Conservation (phyloP, 441 rosid genomes). For the Macaranga tanarius region DNA sequence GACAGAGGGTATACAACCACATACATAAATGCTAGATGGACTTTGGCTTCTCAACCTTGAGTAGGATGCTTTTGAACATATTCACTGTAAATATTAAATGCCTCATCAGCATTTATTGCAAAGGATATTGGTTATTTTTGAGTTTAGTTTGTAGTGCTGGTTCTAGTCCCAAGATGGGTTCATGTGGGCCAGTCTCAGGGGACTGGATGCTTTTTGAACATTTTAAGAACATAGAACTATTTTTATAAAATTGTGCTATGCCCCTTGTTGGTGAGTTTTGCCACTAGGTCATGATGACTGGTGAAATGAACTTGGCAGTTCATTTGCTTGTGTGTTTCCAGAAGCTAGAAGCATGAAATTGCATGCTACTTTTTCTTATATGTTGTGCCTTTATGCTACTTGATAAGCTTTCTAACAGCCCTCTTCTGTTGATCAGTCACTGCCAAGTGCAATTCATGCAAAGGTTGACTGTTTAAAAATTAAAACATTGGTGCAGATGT, state of each 20-base stretch:
- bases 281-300: neutral
- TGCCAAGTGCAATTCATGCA: neutral
- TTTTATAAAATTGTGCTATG: neutral
- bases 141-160: neutral
- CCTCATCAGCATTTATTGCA: neutral
- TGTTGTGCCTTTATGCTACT: neutral
- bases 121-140: neutral
- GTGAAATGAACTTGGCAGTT: neutral
- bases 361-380: neutral
- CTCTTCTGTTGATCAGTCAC: neutral
- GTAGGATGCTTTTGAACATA: neutral
- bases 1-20: neutral
- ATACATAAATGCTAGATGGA: constrained; percentile 9
- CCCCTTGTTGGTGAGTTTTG: neutral
- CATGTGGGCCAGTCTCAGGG: neutral
- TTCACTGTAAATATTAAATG: neutral
- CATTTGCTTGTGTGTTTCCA: neutral
- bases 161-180: neutral
- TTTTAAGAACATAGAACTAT: neutral
- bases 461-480: constrained; percentile 13
- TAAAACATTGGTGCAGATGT: neutral
- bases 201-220: neutral
- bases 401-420: neutral
- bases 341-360: neutral
- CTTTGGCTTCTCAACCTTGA: neutral